A percentile compares a stretch with the other conserved stretches of the same genome.
Evolutionary conservation across 2,329 filamentous ascomycete genomes (phyloP).

Genomic region (Clarireedia paspali): DNA sequence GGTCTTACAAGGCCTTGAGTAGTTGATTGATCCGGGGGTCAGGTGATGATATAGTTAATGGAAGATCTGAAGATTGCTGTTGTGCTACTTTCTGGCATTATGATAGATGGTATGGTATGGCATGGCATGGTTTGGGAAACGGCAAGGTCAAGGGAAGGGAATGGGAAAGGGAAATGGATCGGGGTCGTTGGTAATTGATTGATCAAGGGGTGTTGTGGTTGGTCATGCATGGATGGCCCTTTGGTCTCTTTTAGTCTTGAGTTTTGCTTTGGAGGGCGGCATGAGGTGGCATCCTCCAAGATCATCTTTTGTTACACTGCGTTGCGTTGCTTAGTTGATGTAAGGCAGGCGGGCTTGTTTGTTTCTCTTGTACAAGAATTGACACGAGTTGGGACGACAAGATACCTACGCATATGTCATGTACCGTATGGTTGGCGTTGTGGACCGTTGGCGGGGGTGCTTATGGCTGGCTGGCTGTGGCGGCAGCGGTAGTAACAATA

Average conservation of each 20-base stretch:
- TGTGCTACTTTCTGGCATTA: neutral
- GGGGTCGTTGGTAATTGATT: slow-evolving; percentile 5
- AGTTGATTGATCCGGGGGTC: neutral
- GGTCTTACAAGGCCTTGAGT: slow-evolving; percentile 37
- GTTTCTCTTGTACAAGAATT: neutral
- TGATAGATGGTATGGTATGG: neutral
- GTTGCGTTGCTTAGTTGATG: neutral
- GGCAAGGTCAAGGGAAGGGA: slow-evolving; percentile 4
- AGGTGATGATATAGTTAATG: slow-evolving; percentile 1
- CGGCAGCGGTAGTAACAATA: no score
- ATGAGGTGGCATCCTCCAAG: slow-evolving; percentile 3
- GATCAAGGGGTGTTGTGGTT: slow-evolving; percentile 10
- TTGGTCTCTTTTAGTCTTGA: neutral
- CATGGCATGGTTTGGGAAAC: neutral
- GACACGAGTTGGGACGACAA: no score
- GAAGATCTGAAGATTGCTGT: neutral
- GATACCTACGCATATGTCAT: no score
- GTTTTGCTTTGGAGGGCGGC: neutral
- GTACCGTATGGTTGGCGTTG: no score
- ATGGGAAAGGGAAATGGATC: neutral
- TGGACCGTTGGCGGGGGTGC: no score
- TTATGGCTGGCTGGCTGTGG: no score
- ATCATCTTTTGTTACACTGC: neutral
- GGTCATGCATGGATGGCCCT: slow-evolving; percentile 9
- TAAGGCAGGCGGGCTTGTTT: neutral